phyloP scores from a whole-genome alignment of 2,329 filamentous ascomycete species.

The Aaosphaeria pasadenensis region DNA sequence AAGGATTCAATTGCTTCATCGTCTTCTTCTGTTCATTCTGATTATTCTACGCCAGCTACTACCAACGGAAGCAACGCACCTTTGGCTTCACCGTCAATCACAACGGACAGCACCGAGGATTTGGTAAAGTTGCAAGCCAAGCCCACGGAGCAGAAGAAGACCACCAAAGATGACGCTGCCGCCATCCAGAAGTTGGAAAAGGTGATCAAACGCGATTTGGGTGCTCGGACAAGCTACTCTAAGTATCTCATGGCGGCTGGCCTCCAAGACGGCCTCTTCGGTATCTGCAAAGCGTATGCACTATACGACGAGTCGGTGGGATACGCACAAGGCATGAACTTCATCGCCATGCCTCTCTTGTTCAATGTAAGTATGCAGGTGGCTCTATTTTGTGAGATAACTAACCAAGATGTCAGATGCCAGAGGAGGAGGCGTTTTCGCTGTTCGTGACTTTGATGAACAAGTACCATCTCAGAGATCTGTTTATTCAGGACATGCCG shows the following conservation, averaged over 20 bases:
- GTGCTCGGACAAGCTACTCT: constrained; percentile 90
- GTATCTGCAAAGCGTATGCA: constrained; percentile 95
- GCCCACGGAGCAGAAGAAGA: constrained; percentile 66
- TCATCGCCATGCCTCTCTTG: constrained; percentile 90
- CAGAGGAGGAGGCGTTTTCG: constrained; percentile 94
- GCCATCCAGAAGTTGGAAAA: constrained; percentile 84
- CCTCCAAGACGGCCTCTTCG: constrained; percentile 89
- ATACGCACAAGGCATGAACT: constrained; percentile 99
- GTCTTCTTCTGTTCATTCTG: constrained; percentile 80
- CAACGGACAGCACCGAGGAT: constrained; percentile 59
- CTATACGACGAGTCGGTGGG: constrained; percentile 92
- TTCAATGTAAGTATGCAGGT: constrained; percentile 71
- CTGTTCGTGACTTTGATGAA: constrained; percentile 93
- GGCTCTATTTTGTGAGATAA: constrained; percentile 18
- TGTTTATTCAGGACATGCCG: constrained; percentile 95
- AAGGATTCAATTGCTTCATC: constrained; percentile 72
- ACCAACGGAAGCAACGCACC: constrained; percentile 45
- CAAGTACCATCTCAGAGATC: constrained; percentile 86
- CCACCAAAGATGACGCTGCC: constrained; percentile 74
- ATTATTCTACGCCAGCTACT: constrained; percentile 62
- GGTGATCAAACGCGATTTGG: constrained; percentile 83
- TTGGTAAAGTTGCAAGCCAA: constrained; percentile 63
- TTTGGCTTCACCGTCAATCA: constrained; percentile 50
- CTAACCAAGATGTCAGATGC: constrained; percentile 62
- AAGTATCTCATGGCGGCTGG: constrained; percentile 91